Percentiles rank a stretch among this genome's conserved stretches.
Evolutionary conservation across 2,329 filamentous ascomycete species (phyloP).

Genomic region (Exophiala phaeomuriformis): DNA sequence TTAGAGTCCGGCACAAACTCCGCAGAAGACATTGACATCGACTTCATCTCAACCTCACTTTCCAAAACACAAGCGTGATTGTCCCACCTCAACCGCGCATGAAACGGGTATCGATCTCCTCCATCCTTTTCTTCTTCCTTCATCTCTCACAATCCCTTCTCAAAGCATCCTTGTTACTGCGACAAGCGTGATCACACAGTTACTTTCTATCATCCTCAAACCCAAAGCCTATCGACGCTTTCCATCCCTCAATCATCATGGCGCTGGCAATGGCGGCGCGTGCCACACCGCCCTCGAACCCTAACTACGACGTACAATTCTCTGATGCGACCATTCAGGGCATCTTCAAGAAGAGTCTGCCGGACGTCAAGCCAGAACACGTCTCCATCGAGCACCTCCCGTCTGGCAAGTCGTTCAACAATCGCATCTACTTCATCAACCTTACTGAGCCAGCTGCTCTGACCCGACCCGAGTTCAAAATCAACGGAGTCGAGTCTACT

Average conservation of each 20-base stretch:
- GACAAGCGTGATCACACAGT: no score
- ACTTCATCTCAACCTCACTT: no score
- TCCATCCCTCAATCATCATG: neutral
- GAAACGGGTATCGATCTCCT: no score
- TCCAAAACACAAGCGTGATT: no score
- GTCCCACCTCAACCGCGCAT: no score
- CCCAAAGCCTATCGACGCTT: neutral
- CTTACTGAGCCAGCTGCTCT: constrained; percentile 9
- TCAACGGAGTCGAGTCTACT: constrained; percentile 4
- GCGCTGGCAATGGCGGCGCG: neutral
- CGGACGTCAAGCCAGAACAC: constrained; percentile 13
- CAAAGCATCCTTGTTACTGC: no score
- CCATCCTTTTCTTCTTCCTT: no score
- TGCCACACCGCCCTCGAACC: constrained; percentile 16
- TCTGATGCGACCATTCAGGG: constrained; percentile 18
- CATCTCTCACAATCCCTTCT: no score
- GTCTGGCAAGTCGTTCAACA: constrained; percentile 24
- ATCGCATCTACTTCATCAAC: constrained; percentile 24
- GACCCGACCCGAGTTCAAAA: constrained; percentile 6
- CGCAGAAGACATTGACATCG: no score
- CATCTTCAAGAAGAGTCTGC: constrained; percentile 14
- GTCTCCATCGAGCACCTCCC: constrained; percentile 14
- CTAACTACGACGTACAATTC: constrained; percentile 22
- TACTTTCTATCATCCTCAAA: neutral
- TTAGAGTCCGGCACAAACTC: no score